Evolutionary conservation across 176 grass and related monocot species (phyloP).

Genomic region (Oryza nivara): DNA sequence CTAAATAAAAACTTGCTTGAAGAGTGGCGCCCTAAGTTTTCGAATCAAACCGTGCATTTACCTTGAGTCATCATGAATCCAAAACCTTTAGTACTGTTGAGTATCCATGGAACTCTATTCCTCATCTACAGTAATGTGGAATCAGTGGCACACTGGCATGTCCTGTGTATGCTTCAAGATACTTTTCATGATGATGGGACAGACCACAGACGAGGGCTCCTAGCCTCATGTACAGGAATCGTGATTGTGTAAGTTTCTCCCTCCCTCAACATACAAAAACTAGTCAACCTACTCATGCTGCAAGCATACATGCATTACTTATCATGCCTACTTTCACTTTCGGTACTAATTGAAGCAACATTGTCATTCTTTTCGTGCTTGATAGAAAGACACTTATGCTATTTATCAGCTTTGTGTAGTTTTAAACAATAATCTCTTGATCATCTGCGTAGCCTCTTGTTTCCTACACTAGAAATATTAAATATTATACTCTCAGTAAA

Average conservation of each 20-base stretch:
- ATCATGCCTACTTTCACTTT: not conserved
- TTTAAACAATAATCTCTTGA: not conserved
- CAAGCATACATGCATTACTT: not conserved
- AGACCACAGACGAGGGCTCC: not conserved
- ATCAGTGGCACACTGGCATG: not conserved
- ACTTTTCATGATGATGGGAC: constrained; percentile 34
- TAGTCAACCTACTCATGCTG: not conserved
- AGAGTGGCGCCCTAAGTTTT: constrained; percentile 24
- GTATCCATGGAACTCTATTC: constrained; percentile 18
- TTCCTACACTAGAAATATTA: not conserved
- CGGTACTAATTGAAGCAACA: not conserved
- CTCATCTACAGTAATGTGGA: constrained; percentile 21
- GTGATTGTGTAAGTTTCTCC: constrained; percentile 32
- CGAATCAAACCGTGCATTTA: constrained; percentile 25
- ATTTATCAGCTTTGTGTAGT: not conserved
- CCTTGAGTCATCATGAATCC: constrained; percentile 23
- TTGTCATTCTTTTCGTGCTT: not conserved
- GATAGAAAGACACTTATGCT: not conserved
- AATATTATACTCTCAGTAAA: not conserved
- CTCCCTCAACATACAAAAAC: not conserved
- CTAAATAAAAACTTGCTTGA: constrained; percentile 41
- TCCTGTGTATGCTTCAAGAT: constrained; percentile 5
- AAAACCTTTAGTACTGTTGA: not conserved
- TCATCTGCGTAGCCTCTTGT: not conserved
- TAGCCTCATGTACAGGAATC: constrained; percentile 1